Base-by-base conservation (phyloP, 441 rosid genomes). In the Erysimum cheiri region DNA sequence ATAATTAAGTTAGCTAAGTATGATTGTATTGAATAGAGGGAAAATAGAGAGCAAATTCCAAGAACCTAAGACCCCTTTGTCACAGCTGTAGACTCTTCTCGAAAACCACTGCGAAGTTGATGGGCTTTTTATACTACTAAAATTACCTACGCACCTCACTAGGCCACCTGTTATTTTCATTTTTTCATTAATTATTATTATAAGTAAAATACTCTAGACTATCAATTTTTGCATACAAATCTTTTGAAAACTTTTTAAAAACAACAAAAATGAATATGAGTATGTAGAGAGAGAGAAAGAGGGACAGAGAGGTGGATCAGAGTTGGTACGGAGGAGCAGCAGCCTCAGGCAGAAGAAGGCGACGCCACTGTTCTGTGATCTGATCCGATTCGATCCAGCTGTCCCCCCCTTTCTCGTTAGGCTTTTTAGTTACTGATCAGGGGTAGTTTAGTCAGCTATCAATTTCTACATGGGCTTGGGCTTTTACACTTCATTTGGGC, bases 341-440 rank as follows among this genome's bases (percentile, higher is more conserved):
- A 58, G 67, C 32, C 60, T 65, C 54, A 72, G 66, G 77, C 71
- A 64, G 65, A 72, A 72, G 64, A 72, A 72, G 49, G 67, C 70
- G 76, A 71, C 58, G 64, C 67, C 50, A 2, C 67, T 72, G 66
- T 39, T 48, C 64, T 57, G 4, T 47, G 52, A 64, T 73, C 76
- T 55, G 41, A 72, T 64, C 71, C 15, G 50, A 46, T 46, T 65
- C 57, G 44, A 29, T 59, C 29, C 54, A 37, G n/a, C 54, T 73
- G 77, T 72, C 64, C 41, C 62, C 37, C n/a, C n/a, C n/a, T 44
- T 43, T 43, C 33, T 73, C 68, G 72, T 67, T 73, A 66, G 19
- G 0, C 4, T 33, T 11, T 50, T 73, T n/a, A 50, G 77, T 73
- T 72, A 72, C 35, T 0, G 6, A 13, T 13, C 15, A 66, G 24